Conservation (phyloP, 805 yeast genomes). For the Suhomyces kilbournensis region DNA sequence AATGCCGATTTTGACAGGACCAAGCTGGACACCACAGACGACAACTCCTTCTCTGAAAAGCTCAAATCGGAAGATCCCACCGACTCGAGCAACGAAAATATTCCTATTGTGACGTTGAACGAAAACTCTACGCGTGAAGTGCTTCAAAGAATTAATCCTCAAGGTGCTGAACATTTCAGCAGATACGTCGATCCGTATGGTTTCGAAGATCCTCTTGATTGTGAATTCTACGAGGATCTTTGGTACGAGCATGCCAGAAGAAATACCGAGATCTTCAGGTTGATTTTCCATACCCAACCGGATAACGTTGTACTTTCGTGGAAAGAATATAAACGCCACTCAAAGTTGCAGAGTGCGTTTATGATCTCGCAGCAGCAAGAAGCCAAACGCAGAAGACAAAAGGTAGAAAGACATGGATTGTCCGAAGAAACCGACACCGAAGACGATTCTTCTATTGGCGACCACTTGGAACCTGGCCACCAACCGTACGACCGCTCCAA, state of each 20-base stretch:
- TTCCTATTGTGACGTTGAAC: conserved; percentile 43
- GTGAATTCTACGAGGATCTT: conserved; percentile 77
- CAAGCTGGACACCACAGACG: not conserved
- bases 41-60: conserved; percentile 3
- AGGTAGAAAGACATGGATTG: conserved; percentile 11
- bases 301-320: conserved; percentile 88
- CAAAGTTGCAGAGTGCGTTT: conserved; percentile 60
- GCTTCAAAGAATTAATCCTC: conserved; percentile 38
- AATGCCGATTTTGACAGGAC: not conserved
- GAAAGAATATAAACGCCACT: conserved; percentile 79
- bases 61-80: conserved; percentile 15
- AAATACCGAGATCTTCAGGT: conserved; percentile 76
- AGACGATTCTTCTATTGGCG: conserved; percentile 2
- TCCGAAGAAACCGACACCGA: conserved; percentile 9
- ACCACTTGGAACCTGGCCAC: not conserved
- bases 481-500: conserved; percentile 1
- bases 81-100: conserved; percentile 7
- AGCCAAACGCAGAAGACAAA: conserved; percentile 25
- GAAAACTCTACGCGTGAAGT: conserved; percentile 42
- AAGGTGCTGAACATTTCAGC: conserved; percentile 32
- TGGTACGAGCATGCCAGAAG: conserved; percentile 83
- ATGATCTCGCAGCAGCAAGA: conserved; percentile 35
- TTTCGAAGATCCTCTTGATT: conserved; percentile 82
- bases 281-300: conserved; percentile 92
- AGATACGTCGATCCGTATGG: conserved; percentile 79